Base-by-base conservation (phyloP, 768 basidiomycete species). In the Obba rivulosa region DNA sequence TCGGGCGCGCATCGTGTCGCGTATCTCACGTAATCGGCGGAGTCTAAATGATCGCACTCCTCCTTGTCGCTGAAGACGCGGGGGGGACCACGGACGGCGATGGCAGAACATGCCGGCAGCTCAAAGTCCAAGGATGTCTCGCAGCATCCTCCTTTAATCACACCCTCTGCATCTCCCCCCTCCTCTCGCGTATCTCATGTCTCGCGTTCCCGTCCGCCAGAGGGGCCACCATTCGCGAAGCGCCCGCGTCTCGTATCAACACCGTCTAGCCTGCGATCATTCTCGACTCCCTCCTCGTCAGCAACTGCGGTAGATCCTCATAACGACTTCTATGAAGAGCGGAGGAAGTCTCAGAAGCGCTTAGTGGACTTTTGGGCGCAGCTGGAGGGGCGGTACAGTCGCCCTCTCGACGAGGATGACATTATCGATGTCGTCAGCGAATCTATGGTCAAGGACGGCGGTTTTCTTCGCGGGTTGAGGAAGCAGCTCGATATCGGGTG, bases 391-490 rank as follows among this genome's bases (percentile, higher is more conserved):
- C 77, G 85, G 21, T 85, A 89, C 60, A 73, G 76, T 28, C 74
- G 78, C 43, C 73, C 75, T 38, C 66, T 87, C 34, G 85, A 87
- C 55, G 82, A 90, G 58, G 88, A 91, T 63, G 88, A 92, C 62
- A 82, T 90, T 40, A 71, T 91, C 25, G 83, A 90, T 58, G 67
- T 92, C 2, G 67, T 70, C 46, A 80, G 78, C 10, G 76, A 73
- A 10, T 63, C 76, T 51, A 71, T 91, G 36, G 69, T 87, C 49
- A 80, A 78, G 57, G 85, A 91, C 62, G 77, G 85, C 50, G 88
- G 88, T 2, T 75, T 86, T 3, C 66, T 86, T 36, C 75, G 78
- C 40, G 56, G 58, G 14, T 64, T 71, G 14, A 58, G 65, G 20
- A 63, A 64, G 42, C 70, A 65, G 31, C 73, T 71, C 54, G 62